phyloP scores from a whole-genome alignment of 495 filamentous ascomycete species.

The Evernia prunastri region DNA sequence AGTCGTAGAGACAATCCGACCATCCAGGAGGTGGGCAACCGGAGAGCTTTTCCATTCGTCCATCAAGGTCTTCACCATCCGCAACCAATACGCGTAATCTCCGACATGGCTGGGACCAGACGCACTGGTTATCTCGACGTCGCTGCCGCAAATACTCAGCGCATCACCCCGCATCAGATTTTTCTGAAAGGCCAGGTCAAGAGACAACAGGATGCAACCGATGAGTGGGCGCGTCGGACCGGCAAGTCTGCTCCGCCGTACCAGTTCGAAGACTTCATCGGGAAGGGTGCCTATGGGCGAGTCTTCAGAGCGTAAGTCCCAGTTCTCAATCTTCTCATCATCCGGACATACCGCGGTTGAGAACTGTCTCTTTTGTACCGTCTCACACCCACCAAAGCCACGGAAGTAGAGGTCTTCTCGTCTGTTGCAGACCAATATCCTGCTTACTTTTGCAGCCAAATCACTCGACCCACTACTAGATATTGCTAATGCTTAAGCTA shows the following conservation, averaged over 20 bases:
- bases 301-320: constrained; percentile 75
- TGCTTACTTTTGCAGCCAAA: neutral
- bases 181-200: constrained; percentile 29
- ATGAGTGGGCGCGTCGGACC: constrained; percentile 44
- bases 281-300: constrained; percentile 90
- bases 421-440: neutral
- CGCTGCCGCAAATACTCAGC: neutral
- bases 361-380: neutral
- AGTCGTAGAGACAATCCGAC: neutral
- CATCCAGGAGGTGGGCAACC: neutral
- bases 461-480: neutral
- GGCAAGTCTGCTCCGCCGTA: constrained; percentile 54
- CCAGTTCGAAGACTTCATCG: constrained; percentile 80
- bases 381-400: neutral
- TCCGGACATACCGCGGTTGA: neutral
- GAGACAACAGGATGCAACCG: constrained; percentile 43
- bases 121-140: constrained; percentile 3
- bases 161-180: neutral
- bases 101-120: neutral
- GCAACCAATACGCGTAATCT: neutral
- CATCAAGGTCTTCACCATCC: neutral
- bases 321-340: neutral
- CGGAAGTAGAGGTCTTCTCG: neutral
- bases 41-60: neutral
- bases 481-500: constrained; percentile 18